Base-by-base conservation (phyloP, 2,329 filamentous ascomycete species). In the Fonsecaea monophora region DNA sequence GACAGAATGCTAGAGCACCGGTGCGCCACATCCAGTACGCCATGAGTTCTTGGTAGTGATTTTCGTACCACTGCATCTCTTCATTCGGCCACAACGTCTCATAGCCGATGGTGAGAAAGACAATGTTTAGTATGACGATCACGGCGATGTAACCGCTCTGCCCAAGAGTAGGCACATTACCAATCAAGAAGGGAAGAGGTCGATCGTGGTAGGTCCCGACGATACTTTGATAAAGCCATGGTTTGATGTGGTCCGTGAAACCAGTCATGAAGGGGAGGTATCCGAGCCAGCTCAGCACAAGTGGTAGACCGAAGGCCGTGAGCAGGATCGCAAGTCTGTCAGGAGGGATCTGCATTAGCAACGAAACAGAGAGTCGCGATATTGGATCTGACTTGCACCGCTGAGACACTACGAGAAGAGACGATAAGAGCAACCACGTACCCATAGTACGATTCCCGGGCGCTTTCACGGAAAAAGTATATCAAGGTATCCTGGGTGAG, bases 81-180 rank as follows among this genome's bases (percentile, higher is more conserved):
- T 72, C 67, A 55, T 74, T 75, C 0, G 75, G 75, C 25, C 68
- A 64, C 8, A 67, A 54, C 18, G 61, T 68, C 15, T 70, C 32
- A 59, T 73, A 76, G 7, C 60, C 66, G 9, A 75, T 67, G 1
- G 69, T 68, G 48, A 68, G 73, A 32, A 77, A 68, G 21, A 77
- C 60, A 58, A 77, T 66, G 57, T 77, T 77, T 58, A 77, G 68
- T 35, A 72, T 58, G 35, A 75, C 55, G 45, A 75, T 71, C 32
- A 73, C 67, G 13, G 38, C 53, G 53, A 78, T 72, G 66, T 75
- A 75, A 30, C 74, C 30, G 0, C 71, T 70, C 53, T 75, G 71
- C n/a, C 72, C 72, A 0, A 75, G 69, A 7, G 70, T 73, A 0
- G 76, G 75, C 42, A 73, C 53, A 32, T 71, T 69, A 42, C 69